Evolutionary conservation across 2,329 filamentous ascomycete species (phyloP).

Genomic region (Graphilbum fragrans): DNA sequence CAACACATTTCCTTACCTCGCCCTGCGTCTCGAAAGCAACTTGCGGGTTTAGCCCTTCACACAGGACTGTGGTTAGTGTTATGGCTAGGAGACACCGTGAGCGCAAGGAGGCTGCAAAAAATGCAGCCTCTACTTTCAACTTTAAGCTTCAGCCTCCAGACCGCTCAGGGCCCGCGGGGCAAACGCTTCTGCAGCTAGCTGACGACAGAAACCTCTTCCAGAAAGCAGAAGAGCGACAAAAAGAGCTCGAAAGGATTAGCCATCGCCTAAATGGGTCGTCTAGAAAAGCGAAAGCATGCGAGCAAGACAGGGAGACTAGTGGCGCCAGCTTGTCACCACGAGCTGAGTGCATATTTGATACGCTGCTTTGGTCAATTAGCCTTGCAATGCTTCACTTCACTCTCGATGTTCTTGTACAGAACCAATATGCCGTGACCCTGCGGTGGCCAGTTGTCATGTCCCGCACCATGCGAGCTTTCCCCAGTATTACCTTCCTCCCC

Average conservation of each 20-base stretch:
- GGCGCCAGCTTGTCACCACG: constrained; percentile 25
- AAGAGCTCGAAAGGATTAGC: constrained; percentile 17
- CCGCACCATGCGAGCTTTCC: constrained; percentile 39
- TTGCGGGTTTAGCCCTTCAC: too few relatives aligned
- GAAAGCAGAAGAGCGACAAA: constrained; percentile 29
- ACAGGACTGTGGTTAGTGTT: too few relatives aligned
- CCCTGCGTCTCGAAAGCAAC: too few relatives aligned
- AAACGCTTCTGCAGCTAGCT: constrained; percentile 65
- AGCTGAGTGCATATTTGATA: constrained; percentile 41
- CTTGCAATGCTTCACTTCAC: constrained; percentile 65
- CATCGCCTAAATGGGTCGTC: constrained; percentile 11
- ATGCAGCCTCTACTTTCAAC: constrained; percentile 29
- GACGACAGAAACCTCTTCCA: constrained; percentile 48
- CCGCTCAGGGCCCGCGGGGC: constrained; percentile 44
- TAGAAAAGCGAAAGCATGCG: constrained; percentile 4
- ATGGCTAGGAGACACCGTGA: constrained; percentile 2
- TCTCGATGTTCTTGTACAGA: constrained; percentile 66
- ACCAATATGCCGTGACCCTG: constrained; percentile 62
- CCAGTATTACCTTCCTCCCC: too few relatives aligned
- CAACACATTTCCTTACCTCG: too few relatives aligned
- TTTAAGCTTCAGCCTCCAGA: constrained; percentile 60
- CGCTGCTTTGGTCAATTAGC: constrained; percentile 45
- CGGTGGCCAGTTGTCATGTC: constrained; percentile 41
- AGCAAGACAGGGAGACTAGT: constrained; percentile 11
- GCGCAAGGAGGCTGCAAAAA: constrained; percentile 30